Evolutionary conservation across 495 filamentous ascomycete genomes (phyloP), one percentile per base, ranked within the genome.

Genomic region (Platismatia glauca): DNA sequence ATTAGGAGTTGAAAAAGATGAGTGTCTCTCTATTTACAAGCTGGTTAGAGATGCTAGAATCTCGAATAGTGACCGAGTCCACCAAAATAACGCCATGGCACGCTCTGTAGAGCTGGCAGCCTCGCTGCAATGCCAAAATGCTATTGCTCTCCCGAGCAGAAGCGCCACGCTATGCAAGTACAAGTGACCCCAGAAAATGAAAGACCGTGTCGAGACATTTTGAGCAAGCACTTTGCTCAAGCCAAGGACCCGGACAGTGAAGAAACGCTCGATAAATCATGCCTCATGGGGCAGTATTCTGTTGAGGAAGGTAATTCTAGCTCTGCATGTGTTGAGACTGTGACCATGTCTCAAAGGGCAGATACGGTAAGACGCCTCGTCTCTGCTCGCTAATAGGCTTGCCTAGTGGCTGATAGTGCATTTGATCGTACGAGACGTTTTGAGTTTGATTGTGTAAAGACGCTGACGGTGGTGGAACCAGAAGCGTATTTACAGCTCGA

Each of bases 381-480:
- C 87, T 86, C 58, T 86, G 82, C 64, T 96, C 90, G 57, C 86
- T 82, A 5, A 83, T 80, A 12, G 81, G 73, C 69, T 90, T 89
- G 5, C 89, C 89, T 12, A 98, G 75, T 7, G 93, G 89, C 68
- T 95, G 93, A 67, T 97, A 98, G 69, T 96, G 94, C 91, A 98
- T 96, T 75, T 96, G 89, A 67, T 90, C 78, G 71, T 88, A 77
- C 60, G 81, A 71, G 71, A 87, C 65, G 63, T 75, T 76, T 63
- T 79, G 78, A 71, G 83, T 70, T 62, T 88, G 86, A 65, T 89
- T 86, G 55, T 91, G 84, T 55, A 95, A 81, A 15, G 90, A 89
- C 0, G 83, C 80, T 18, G 89, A 89, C 0, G 91, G 89, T 57
- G 94, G 90, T 16, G 93, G 94, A 35, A 94, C 89, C 22, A 97